These are phyloP conservation scores for Solanum gracilifrons DNA, from an alignment of 257 asterid species.

Conservation along the genomic window DNA sequence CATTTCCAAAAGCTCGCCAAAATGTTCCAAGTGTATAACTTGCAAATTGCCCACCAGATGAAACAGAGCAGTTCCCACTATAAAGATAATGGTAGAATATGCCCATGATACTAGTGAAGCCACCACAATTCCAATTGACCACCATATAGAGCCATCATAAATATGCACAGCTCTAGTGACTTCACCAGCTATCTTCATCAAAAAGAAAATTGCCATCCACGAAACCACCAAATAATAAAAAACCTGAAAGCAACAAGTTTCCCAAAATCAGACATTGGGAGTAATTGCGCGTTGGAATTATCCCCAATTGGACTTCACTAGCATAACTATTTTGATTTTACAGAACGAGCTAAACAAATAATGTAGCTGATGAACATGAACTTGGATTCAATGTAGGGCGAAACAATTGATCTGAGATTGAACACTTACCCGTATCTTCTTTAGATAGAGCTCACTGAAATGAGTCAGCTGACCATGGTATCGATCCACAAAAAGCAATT, in stretches of 20 bases:
- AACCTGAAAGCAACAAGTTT: conserved; percentile 26
- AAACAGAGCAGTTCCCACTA: conserved; percentile 59
- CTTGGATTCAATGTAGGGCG: neutral
- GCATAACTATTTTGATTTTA: neutral
- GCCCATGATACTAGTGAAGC: conserved; percentile 61
- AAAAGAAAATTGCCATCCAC: conserved; percentile 54
- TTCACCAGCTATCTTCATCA: conserved; percentile 59
- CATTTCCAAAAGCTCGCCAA: conserved; percentile 58
- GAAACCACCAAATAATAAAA: conserved; percentile 43
- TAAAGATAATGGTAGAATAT: conserved; percentile 53
- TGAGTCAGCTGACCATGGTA: conserved; percentile 47
- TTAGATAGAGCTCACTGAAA: conserved; percentile 44
- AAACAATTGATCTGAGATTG: neutral
- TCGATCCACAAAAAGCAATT: conserved; percentile 62
- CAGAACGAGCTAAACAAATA: neutral
- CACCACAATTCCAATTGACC: conserved; percentile 23
- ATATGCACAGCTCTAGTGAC: conserved; percentile 44
- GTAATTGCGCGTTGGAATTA: neutral
- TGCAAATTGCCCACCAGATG: conserved; percentile 71
- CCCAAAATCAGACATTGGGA: neutral
- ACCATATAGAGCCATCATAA: conserved; percentile 43
- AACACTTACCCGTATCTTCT: conserved; percentile 45
- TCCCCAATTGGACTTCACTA: neutral
- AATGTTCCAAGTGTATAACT: conserved; percentile 64
- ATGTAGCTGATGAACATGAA: neutral